Base-by-base conservation (phyloP, 805 yeast genomes). In the Zygosaccharomyces bisporus region DNA sequence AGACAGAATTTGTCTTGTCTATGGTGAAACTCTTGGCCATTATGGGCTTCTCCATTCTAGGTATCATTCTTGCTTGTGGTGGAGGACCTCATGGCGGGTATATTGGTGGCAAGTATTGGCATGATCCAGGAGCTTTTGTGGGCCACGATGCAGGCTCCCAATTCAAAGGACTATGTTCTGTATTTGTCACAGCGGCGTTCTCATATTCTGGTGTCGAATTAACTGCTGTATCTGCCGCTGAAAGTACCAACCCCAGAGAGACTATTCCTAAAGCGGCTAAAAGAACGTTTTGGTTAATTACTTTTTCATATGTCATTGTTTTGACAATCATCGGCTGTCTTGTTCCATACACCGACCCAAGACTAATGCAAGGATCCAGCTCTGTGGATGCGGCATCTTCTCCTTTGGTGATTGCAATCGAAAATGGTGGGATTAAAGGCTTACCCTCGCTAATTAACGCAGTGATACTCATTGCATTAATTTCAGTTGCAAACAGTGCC, bases 281-380 rank as follows among this genome's bases (percentile, higher is more conserved):
- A 64, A 90, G 86, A 67, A 87, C 84, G 3, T 83, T 86, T 67
- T 85, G 91, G 90, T 75, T 93, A 67, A 81, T 86, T 45, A 68
- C 81, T 12, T 63, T 83, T 53, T 85, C 86, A 60, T 86, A 86
- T 68, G 71, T 86, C 61, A 67, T 74, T 8, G 71, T 81, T 49
- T 75, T 67, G 60, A 80, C 67, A 45, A 70, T 74, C 53, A 76
- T 72, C 54, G 83, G 89, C 34, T 77, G 84, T 54, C 70, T 86
- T 46, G 91, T 85, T 31, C 86, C 87, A 12, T 80, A 70, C 58
- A 68, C 68, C 45, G 75, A 78, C 48, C 49, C 61, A 8, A 66
- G 74, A 40, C 69, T 83, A 43, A 57, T 77, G 23, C 79, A 74
- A 19, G 68, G 74, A 34, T 49, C 73, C 2, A 63, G 73, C n/a